Conservation (phyloP, 305 asterid species). For the Fraxinus xanthoxyloides region DNA sequence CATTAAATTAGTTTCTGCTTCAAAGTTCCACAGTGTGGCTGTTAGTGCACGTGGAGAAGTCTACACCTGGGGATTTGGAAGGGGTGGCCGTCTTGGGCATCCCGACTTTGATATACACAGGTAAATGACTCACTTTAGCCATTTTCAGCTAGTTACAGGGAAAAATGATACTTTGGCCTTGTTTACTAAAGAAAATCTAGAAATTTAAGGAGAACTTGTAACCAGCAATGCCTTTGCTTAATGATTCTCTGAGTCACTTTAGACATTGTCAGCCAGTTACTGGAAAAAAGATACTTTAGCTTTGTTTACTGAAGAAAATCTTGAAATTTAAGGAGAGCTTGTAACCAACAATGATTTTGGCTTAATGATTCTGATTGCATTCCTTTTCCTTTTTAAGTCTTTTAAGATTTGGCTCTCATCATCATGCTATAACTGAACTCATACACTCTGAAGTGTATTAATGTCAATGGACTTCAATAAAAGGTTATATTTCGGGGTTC, state of each 20-base stretch:
- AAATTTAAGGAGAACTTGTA: background rate
- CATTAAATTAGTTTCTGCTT: conserved; percentile 73
- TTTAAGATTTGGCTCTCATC: background rate
- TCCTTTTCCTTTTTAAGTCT: background rate
- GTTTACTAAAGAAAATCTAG: background rate
- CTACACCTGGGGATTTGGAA: conserved; percentile 97
- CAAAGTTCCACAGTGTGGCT: conserved; percentile 97
- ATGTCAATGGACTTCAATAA: background rate
- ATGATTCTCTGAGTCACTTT: background rate
- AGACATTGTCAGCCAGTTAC: background rate
- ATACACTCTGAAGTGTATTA: background rate
- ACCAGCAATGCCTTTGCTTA: background rate
- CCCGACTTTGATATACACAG: conserved; percentile 98
- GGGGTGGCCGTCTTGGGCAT: conserved; percentile 99
- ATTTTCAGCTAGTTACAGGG: background rate
- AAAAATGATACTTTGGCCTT: background rate
- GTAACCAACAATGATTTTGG: background rate
- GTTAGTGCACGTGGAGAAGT: conserved; percentile 83
- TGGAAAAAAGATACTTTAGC: background rate
- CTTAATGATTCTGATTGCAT: background rate
- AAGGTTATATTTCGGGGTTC: background rate
- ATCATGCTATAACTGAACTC: background rate
- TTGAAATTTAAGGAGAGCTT: background rate
- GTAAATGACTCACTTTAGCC: conserved; percentile 30
- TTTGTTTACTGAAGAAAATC: background rate